Base-by-base conservation (phyloP, 164 flowering plant species). In the Warburgia ugandensis region DNA sequence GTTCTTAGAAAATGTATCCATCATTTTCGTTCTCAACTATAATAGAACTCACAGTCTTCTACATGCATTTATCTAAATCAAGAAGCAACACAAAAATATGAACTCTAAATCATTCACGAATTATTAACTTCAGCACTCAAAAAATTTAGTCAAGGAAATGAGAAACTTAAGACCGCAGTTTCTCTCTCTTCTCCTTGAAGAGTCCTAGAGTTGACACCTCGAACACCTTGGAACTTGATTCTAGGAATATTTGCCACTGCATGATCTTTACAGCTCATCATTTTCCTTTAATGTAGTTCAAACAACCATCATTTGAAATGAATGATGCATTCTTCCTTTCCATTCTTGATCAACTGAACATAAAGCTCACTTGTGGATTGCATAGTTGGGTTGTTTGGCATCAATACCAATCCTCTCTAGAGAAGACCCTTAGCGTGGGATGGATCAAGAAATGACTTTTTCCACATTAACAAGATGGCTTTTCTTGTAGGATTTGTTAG, bases 181-280 rank as follows among this genome's bases (percentile, higher is more conserved):
- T 78, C 65, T 78, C 84, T 62, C 76, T 78, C 64, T 78, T 78
- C 75, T 78, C 84, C 28, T 78, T 78, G 56, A 78, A 78, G 36
- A 79, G 77, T 10, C 79, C 84, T 41, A 76, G 50, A 2, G 77
- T 77, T n/a, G 84, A 79, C 1, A 79, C 84, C 31, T 81, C 81
- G 16, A 81, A 79, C 0, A 79, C 84, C 71, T 79, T 79, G 52
- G 75, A 79, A 79, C 27, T 81, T 54, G 25, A 79, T 81, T 50
- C 84, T 79, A 26, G 84, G 81, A 70, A 78, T 78, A 75, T 78
- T 80, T 54, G 80, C 83, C 1, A 78, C 83, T 22, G 83, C 83
- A 68, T 78, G 83, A 1, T 80, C 83, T 56, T 78, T 78, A 12
- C 83, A 78, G 81, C 46, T 78, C 84, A 52, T 78, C 84, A 80